Conservation (phyloP, 805 yeast genomes). For the Middelhovenomyces tepae region DNA sequence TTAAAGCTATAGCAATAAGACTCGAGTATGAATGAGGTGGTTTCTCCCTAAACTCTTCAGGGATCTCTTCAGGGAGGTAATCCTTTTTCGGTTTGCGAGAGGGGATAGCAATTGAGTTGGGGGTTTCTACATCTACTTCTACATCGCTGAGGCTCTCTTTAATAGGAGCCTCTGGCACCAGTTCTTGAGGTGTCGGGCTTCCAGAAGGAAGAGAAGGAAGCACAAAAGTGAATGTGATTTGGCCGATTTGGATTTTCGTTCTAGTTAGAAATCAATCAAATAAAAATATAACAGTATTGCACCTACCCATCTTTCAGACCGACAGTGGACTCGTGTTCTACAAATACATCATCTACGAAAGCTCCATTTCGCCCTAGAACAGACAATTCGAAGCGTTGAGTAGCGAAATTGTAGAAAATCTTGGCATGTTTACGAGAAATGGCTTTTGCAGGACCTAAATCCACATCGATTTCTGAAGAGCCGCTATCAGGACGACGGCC, state of each 20-base stretch:
- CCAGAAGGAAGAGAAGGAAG: constrained; percentile 55
- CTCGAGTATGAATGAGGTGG: constrained; percentile 78
- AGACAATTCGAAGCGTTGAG: constrained; percentile 85
- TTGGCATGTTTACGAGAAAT: constrained; percentile 92
- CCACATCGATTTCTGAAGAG: constrained; percentile 44
- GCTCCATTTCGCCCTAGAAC: constrained; percentile 95
- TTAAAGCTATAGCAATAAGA: constrained; percentile 69
- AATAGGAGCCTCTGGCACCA: too few relatives aligned
- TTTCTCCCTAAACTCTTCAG: constrained; percentile 74
- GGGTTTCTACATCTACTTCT: neutral
- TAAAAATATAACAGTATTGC: neutral
- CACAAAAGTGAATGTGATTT: constrained; percentile 78
- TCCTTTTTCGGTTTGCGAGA: constrained; percentile 35
- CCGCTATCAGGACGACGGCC: constrained; percentile 84
- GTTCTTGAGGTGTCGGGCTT: neutral
- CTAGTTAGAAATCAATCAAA: constrained; percentile 7
- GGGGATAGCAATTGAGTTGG: neutral
- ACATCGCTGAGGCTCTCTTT: neutral
- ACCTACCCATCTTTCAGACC: constrained; percentile 71
- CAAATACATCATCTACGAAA: constrained; percentile 83
- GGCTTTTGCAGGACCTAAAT: constrained; percentile 85
- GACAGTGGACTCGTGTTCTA: constrained; percentile 85
- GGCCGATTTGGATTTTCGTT: constrained; percentile 77
- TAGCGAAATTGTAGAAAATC: constrained; percentile 92
- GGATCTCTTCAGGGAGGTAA: constrained; percentile 76